phyloP scores from a whole-genome alignment of 768 basidiomycete species.

The Leccinum imitatum region DNA sequence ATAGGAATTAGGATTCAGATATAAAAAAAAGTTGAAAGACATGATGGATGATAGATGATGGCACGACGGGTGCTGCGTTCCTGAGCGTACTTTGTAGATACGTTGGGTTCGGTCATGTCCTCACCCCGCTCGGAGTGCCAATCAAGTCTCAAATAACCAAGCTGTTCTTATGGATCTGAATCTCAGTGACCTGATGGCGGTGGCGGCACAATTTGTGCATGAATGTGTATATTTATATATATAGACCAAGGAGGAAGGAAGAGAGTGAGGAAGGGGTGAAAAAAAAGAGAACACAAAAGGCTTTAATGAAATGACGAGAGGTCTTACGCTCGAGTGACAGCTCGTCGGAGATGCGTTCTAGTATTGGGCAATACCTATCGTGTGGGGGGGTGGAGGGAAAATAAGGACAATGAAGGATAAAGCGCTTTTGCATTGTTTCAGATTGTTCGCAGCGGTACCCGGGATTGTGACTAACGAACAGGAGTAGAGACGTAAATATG shows the following conservation, averaged over 20 bases:
- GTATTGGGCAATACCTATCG: background rate
- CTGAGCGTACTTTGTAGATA: background rate
- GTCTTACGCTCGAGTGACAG: background rate
- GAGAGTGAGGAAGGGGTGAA: background rate
- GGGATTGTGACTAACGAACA: slow-evolving; percentile 16
- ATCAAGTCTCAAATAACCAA: background rate
- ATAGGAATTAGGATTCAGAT: background rate
- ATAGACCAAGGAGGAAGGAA: background rate
- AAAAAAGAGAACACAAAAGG: background rate
- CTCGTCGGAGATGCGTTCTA: background rate
- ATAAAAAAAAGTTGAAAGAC: background rate
- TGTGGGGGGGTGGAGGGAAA: slow-evolving; percentile 5
- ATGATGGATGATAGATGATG: background rate
- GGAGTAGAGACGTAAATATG: slow-evolving; percentile 18
- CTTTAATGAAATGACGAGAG: slow-evolving; percentile 10
- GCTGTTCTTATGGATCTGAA: background rate
- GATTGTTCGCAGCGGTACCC: background rate
- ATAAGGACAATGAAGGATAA: slow-evolving; percentile 1
- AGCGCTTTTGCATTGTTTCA: slow-evolving; percentile 7
- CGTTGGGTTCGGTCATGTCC: background rate
- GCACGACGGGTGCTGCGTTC: background rate
- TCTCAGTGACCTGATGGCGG: background rate
- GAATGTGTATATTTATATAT: background rate
- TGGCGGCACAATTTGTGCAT: background rate
- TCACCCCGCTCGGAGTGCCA: background rate